These are phyloP conservation scores for Russula brevipes DNA, from an alignment of 768 basidiomycete genomes.

Conservation along the genomic window DNA sequence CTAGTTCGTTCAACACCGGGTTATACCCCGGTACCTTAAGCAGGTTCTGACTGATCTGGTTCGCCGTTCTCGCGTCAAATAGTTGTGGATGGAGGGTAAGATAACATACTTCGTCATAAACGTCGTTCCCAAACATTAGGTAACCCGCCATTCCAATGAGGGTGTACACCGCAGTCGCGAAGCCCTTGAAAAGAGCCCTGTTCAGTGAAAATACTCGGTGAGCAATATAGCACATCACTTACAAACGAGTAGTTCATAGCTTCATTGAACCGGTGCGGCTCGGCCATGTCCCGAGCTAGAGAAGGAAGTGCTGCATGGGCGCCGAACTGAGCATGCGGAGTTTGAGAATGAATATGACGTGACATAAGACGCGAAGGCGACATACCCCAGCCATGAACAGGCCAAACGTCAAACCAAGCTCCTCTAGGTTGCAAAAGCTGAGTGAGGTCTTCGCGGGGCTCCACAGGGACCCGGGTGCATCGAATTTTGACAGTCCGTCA, in stretches of 20 bases:
- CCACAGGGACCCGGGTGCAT: slow-evolving; percentile 78
- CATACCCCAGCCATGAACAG: slow-evolving; percentile 88
- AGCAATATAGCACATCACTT: slow-evolving; percentile 28
- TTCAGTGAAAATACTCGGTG: slow-evolving; percentile 5
- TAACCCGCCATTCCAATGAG: slow-evolving; percentile 79
- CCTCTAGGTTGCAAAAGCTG: slow-evolving; percentile 45
- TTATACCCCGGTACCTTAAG: slow-evolving; percentile 70
- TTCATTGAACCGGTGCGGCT: slow-evolving; percentile 70
- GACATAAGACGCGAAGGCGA: slow-evolving; percentile 7
- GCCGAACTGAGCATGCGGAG: slow-evolving; percentile 52
- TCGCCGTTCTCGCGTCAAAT: neutral
- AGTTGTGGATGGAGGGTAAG: slow-evolving; percentile 4
- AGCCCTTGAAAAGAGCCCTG: slow-evolving; percentile 1
- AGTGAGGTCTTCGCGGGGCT: slow-evolving; percentile 64
- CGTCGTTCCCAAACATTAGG: slow-evolving; percentile 79
- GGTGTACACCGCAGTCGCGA: slow-evolving; percentile 31
- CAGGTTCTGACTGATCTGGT: slow-evolving; percentile 77
- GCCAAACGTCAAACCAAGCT: slow-evolving; percentile 78
- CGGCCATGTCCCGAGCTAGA: slow-evolving; percentile 81
- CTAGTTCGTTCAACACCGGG: slow-evolving; percentile 59
- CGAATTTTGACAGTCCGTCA: slow-evolving; percentile 71
- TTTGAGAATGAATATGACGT: neutral
- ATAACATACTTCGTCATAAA: slow-evolving; percentile 68
- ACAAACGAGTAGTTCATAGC: slow-evolving; percentile 89
- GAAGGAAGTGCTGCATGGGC: slow-evolving; percentile 92